Base-by-base conservation (phyloP, 208 protist genomes). In the Leishmania lainsoni region DNA sequence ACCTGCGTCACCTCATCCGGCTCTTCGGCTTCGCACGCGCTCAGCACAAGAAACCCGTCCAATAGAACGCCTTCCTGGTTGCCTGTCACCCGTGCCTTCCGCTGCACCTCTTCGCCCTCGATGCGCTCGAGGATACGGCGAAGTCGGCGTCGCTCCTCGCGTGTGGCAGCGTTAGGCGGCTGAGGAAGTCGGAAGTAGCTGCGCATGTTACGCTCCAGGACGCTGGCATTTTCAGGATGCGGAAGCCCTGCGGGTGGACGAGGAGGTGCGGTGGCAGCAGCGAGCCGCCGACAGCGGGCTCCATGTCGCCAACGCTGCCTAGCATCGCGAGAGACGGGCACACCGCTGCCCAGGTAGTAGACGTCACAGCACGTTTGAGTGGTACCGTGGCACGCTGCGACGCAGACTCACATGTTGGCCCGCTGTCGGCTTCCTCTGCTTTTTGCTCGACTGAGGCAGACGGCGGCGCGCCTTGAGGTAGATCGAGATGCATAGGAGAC, bases 121-220 rank as follows among this genome's bases (percentile, higher is more conserved):
- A 93, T 75, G 10, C 79, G 79, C 14, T 89, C 66, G 45, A 98
- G 70, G 52, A 85, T 80, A 74, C 76, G 75, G 39, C 84, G 89
- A 70, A 93, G 75, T 16, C 86, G 78, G 51, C 68, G 72, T n/a
- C 88, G 87, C 78, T 96, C 91, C 74, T 83, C 45, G n/a, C 49
- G 70, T 52, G 93, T 74, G 14, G 76, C 83, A 39, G 52, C 26
- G 72, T 83, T 93, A 6, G 90, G 93, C 4, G 91, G 89, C 61
- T 89, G 92, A 17, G 95, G 95, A 3, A 98, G 89, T n/a, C 95
- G 90, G 72, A 98, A 98, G 88, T 98, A 98, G 59, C 86, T 90
- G 5, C 89, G 90, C 90, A 98, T 79, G 61, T 90, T 90, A 9
- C 95, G 92, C 83, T 98, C 95, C 61, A 96, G 79, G 52, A 75